Evolutionary conservation across 768 basidiomycete genomes (phyloP).

Genomic region (Dioszegia aurantiaca): DNA sequence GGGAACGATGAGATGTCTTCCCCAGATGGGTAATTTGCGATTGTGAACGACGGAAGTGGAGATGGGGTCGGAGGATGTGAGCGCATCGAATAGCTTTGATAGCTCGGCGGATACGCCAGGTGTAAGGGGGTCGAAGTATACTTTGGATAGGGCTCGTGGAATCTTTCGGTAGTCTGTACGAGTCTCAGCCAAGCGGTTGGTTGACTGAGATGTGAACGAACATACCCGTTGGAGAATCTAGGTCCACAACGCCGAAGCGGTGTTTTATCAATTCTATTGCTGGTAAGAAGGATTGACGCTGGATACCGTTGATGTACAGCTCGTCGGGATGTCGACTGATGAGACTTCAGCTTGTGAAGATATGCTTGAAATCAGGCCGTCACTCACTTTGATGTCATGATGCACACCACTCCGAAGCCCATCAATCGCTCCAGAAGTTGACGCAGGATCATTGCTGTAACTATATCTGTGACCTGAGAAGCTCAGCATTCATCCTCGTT

Average conservation of each 20-base stretch:
- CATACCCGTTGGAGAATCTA: slow-evolving; percentile 90
- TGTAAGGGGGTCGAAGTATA: slow-evolving; percentile 81
- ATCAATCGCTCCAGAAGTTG: slow-evolving; percentile 82
- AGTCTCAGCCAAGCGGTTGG: slow-evolving; percentile 1
- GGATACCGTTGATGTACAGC: slow-evolving; percentile 97
- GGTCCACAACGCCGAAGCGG: slow-evolving; percentile 79
- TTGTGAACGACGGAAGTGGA: slow-evolving; percentile 55
- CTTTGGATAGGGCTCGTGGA: slow-evolving; percentile 85
- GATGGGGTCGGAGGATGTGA: slow-evolving; percentile 52
- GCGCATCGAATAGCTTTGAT: slow-evolving; percentile 74
- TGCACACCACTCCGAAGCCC: slow-evolving; percentile 82
- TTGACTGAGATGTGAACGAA: slow-evolving; percentile 7
- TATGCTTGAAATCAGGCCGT: background rate
- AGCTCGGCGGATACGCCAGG: slow-evolving; percentile 67
- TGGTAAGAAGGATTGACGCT: slow-evolving; percentile 88
- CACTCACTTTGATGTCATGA: slow-evolving; percentile 98
- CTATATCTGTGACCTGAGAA: slow-evolving; percentile 85
- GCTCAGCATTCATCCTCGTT: background rate
- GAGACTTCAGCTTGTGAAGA: background rate
- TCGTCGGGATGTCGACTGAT: slow-evolving; percentile 92
- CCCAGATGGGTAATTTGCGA: slow-evolving; percentile 80
- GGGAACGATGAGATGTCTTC: slow-evolving; percentile 73
- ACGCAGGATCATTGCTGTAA: slow-evolving; percentile 95
- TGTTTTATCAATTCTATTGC: slow-evolving; percentile 89
- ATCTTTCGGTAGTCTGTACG: slow-evolving; percentile 84